These are phyloP conservation scores for Suillus decipiens DNA, from an alignment of 768 basidiomycete genomes.

Conservation along the genomic window DNA sequence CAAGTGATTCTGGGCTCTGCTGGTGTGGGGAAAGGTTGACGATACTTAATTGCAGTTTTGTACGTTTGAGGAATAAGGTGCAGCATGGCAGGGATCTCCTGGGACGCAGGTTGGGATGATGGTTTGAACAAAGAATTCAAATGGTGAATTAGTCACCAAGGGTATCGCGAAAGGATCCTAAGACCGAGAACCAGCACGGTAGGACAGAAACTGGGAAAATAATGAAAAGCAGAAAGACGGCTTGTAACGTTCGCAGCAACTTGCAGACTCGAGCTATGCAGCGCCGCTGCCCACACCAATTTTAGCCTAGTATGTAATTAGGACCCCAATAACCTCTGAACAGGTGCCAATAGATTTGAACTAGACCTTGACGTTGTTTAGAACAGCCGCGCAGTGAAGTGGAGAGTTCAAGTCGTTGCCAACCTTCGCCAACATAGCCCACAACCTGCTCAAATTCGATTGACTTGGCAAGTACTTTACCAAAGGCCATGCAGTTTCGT, in stretches of 20 bases:
- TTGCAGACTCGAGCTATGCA: slow-evolving; percentile 4
- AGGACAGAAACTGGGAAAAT: slow-evolving; percentile 17
- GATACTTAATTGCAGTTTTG: too few relatives aligned
- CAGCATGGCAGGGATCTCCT: too few relatives aligned
- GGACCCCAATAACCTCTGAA: background rate
- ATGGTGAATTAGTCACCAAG: slow-evolving; percentile 22
- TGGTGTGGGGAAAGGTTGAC: too few relatives aligned
- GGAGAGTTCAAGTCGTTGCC: background rate
- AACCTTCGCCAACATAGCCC: background rate
- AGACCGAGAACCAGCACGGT: slow-evolving; percentile 35
- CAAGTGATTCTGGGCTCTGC: too few relatives aligned
- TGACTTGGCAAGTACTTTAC: too few relatives aligned
- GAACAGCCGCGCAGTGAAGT: background rate
- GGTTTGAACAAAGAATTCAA: slow-evolving; percentile 40
- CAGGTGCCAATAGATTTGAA: background rate
- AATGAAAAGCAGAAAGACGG: slow-evolving; percentile 6
- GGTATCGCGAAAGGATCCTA: slow-evolving; percentile 19
- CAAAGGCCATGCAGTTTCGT: too few relatives aligned
- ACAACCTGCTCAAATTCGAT: background rate
- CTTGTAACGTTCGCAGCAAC: background rate
- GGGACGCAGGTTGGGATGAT: too few relatives aligned
- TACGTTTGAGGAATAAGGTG: too few relatives aligned
- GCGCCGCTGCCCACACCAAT: background rate
- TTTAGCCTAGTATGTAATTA: background rate
- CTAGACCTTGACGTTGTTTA: background rate